These are phyloP conservation scores for Nicotiana knightiana DNA, from an alignment of 257 asterid species.

Conservation along the genomic window DNA sequence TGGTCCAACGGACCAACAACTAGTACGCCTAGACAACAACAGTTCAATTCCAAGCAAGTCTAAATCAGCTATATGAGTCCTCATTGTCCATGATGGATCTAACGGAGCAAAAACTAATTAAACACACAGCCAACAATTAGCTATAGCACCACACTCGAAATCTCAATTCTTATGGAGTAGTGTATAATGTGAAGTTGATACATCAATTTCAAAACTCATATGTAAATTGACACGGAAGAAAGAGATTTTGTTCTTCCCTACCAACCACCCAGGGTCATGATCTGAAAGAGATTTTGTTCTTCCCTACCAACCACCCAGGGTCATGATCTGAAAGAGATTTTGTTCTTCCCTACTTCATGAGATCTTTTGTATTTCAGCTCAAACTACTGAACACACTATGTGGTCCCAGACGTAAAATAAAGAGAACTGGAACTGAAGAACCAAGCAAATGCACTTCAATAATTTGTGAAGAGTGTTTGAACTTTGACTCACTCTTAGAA, in stretches of 20 bases:
- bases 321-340: not conserved
- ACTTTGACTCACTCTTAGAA: not conserved
- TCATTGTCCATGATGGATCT: not conserved
- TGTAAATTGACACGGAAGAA: not conserved
- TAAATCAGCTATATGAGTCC: not conserved
- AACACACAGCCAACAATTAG: not conserved
- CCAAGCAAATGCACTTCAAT: not conserved
- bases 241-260: not conserved
- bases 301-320: not conserved
- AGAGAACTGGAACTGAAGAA: not conserved
- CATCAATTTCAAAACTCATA: not conserved
- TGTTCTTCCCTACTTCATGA: not conserved
- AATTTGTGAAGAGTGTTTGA: not conserved
- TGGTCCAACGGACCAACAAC: not conserved
- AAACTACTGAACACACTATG: not conserved
- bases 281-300: not conserved
- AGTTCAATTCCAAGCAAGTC: no score
- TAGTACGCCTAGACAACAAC: not conserved
- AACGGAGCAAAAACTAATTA: not conserved
- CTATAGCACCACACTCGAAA: not conserved
- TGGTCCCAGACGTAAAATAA: not conserved
- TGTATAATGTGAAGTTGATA: not conserved
- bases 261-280: no score
- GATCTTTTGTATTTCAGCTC: not conserved
- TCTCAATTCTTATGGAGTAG: not conserved